Evolutionary conservation across 2,329 filamentous ascomycete species (phyloP).

Genomic region (Arthrobotrys pseudoclavata): DNA sequence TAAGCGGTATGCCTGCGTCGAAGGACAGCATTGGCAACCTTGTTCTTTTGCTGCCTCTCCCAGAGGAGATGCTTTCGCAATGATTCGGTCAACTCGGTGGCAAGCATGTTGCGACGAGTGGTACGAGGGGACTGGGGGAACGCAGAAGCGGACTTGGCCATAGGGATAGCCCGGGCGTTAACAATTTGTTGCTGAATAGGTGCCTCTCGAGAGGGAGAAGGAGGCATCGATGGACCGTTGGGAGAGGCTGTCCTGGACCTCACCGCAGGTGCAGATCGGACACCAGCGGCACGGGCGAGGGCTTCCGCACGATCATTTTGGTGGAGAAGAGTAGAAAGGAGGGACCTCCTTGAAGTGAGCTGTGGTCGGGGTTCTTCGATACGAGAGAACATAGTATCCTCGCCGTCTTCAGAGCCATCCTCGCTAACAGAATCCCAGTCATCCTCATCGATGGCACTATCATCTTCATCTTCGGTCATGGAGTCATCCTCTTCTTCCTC

Average conservation of each 20-base stretch:
- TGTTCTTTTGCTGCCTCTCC: slow-evolving; percentile 95
- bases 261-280: slow-evolving; percentile 68
- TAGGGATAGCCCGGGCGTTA: slow-evolving; percentile 82
- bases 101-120: slow-evolving; percentile 93
- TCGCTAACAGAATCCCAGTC: slow-evolving; percentile 80
- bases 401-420: slow-evolving; percentile 84
- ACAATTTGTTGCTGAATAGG: slow-evolving; percentile 73
- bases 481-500: slow-evolving; percentile 71
- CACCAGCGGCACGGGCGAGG: slow-evolving; percentile 71
- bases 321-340: slow-evolving; percentile 90
- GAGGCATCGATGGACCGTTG: slow-evolving; percentile 76
- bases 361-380: slow-evolving; percentile 85
- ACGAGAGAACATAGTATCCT: slow-evolving; percentile 85
- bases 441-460: slow-evolving; percentile 84
- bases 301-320: slow-evolving; percentile 80
- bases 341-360: slow-evolving; percentile 84
- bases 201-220: slow-evolving; percentile 72
- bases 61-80: slow-evolving; percentile 91
- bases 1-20: slow-evolving; percentile 92
- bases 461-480: slow-evolving; percentile 73
- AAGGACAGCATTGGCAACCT: slow-evolving; percentile 86
- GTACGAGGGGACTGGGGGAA: slow-evolving; percentile 88
- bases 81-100: slow-evolving; percentile 92
- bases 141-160: slow-evolving; percentile 77
- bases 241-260: slow-evolving; percentile 76